A percentile compares a stretch with the other conserved stretches of the same genome.
phyloP scores from a whole-genome alignment of 345 rosid genomes.

The Boechera stricta region DNA sequence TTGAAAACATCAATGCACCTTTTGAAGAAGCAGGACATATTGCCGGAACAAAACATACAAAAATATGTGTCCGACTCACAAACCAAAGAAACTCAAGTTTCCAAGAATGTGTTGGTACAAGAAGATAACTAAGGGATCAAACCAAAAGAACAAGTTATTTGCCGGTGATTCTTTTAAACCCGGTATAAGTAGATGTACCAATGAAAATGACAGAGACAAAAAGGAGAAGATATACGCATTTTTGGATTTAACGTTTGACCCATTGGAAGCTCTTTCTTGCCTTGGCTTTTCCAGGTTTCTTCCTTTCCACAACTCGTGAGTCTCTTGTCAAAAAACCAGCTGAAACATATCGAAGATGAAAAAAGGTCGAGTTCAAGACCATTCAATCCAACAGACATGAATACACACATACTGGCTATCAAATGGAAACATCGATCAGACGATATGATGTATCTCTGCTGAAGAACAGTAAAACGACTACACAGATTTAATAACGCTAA shows the following conservation, averaged over 20 bases:
- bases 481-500: background rate
- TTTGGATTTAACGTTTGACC: conserved; percentile 86
- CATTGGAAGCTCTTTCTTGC: conserved; percentile 99
- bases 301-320: conserved; percentile 93
- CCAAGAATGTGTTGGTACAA: conserved; percentile 38
- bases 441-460: conserved; percentile 14
- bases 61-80: conserved; percentile 33
- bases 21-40: conserved; percentile 9
- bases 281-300: conserved; percentile 96
- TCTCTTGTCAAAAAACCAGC: conserved; percentile 96
- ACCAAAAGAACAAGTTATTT: conserved; percentile 37
- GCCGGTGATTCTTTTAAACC: conserved; percentile 33
- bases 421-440: background rate
- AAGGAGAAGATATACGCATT: conserved; percentile 21
- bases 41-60: conserved; percentile 33
- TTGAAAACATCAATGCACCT: conserved; percentile 23
- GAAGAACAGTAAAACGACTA: background rate
- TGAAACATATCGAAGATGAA: conserved; percentile 41
- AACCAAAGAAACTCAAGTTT: conserved; percentile 29
- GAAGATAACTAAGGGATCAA: conserved; percentile 15
- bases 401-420: background rate
- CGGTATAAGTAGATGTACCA: conserved; percentile 25
- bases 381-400: conserved; percentile 11
- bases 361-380: background rate
- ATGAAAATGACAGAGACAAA: conserved; percentile 5